Evolutionary conservation across 495 filamentous ascomycete genomes (phyloP).

Genomic region (Penicillium arizonense): DNA sequence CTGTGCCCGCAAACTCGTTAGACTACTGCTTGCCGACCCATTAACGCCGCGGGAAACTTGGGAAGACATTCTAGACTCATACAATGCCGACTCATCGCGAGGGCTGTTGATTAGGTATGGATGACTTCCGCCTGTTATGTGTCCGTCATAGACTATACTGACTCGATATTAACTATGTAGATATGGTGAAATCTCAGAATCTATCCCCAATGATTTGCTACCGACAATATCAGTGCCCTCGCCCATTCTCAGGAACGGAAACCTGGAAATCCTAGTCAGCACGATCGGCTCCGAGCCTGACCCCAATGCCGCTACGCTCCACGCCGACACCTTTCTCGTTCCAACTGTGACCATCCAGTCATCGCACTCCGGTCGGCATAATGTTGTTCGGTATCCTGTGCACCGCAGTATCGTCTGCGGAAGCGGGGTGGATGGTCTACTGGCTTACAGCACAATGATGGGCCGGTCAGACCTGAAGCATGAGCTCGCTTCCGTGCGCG

Average conservation of each 20-base stretch:
- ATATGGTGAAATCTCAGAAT: conserved; percentile 51
- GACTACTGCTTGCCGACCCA: conserved; percentile 75
- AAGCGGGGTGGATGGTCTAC: conserved; percentile 57
- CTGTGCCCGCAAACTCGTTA: conserved; percentile 60
- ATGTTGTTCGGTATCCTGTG: conserved; percentile 74
- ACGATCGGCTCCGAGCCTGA: conserved; percentile 44
- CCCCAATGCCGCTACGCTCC: conserved; percentile 48
- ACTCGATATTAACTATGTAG: conserved; percentile 21
- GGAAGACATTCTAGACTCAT: conserved; percentile 64
- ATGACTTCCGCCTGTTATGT: neutral
- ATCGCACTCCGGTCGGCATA: conserved; percentile 56
- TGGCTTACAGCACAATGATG: conserved; percentile 49
- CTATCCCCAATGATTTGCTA: conserved; percentile 44
- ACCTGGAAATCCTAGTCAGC: conserved; percentile 78
- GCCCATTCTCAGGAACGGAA: conserved; percentile 60
- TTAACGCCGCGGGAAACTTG: conserved; percentile 61
- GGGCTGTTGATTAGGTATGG: conserved; percentile 58
- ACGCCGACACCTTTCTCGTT: conserved; percentile 58
- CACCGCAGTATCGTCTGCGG: conserved; percentile 78
- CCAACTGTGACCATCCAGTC: conserved; percentile 69
- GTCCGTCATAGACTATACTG: neutral
- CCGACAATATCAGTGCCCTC: conserved; percentile 65
- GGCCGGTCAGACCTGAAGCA: conserved; percentile 32
- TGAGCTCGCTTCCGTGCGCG: conserved; percentile 47
- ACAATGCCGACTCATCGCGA: conserved; percentile 40